phyloP scores from a whole-genome alignment of 164 flowering plant species.

The Vitis labrusca region DNA sequence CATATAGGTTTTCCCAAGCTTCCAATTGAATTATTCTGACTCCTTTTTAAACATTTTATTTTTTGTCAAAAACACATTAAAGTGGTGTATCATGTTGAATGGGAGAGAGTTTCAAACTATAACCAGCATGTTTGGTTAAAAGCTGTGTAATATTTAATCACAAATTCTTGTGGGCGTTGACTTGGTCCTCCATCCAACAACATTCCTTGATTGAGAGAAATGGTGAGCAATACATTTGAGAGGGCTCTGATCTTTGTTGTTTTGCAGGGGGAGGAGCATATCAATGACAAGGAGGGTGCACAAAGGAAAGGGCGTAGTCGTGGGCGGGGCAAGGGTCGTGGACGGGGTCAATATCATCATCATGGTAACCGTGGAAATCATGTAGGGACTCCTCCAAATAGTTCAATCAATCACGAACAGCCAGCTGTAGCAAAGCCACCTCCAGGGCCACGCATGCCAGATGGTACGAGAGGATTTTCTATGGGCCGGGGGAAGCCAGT shows the following conservation, averaged over 20 bases:
- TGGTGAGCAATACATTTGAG: neutral
- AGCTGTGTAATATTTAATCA: no score
- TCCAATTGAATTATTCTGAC: no score
- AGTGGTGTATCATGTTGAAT: no score
- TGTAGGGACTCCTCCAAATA: constrained; percentile 41
- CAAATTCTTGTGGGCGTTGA: no score
- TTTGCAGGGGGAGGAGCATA: constrained; percentile 59
- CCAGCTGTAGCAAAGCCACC: constrained; percentile 45
- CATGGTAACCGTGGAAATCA: constrained; percentile 48
- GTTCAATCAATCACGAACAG: constrained; percentile 27
- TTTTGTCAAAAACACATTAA: no score
- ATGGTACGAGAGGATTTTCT: constrained; percentile 75
- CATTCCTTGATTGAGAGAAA: no score
- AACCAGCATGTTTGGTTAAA: no score
- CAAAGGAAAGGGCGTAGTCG: constrained; percentile 58
- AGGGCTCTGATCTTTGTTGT: neutral
- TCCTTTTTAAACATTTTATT: no score
- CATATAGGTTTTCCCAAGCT: no score
- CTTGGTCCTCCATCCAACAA: no score
- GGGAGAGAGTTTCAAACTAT: no score
- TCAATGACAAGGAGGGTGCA: constrained; percentile 54
- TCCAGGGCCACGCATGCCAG: constrained; percentile 90
- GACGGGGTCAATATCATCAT: constrained; percentile 42
- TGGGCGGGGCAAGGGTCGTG: constrained; percentile 74
- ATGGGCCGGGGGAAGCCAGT: constrained; percentile 76